Percentiles rank a stretch among this genome's conserved stretches.
These are phyloP conservation scores for Brettanomyces naardenensis DNA, from an alignment of 805 yeast genomes.

Conservation along the genomic window DNA sequence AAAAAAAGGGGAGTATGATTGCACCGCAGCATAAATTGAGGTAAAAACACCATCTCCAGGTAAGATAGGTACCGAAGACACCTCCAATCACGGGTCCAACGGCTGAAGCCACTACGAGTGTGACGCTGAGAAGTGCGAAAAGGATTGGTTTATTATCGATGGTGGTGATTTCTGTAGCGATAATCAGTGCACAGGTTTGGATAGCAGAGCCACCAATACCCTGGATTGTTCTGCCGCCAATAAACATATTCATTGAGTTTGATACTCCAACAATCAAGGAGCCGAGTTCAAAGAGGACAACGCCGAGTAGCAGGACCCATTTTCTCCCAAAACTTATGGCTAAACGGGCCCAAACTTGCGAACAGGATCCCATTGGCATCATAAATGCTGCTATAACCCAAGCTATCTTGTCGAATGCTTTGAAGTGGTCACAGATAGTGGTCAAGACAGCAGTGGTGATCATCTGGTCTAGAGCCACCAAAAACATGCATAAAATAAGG, in stretches of 20 bases:
- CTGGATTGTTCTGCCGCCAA: constrained; percentile 63
- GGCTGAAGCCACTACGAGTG: constrained; percentile 43
- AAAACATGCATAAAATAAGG: constrained; percentile 13
- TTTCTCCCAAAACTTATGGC: constrained; percentile 53
- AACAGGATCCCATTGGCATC: constrained; percentile 43
- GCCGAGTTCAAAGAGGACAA: constrained; percentile 52
- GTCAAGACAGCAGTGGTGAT: constrained; percentile 45
- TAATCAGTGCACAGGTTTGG: constrained; percentile 46
- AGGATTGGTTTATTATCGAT: constrained; percentile 31
- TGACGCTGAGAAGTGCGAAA: constrained; percentile 31
- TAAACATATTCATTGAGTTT: constrained; percentile 46
- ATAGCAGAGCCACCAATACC: constrained; percentile 75
- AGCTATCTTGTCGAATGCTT: constrained; percentile 42
- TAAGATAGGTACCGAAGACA: constrained; percentile 42
- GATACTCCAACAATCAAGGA: constrained; percentile 53
- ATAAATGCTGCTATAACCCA: constrained; percentile 53
- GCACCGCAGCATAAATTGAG: constrained; percentile 63
- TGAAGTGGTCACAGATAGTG: constrained; percentile 40
- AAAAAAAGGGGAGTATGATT: constrained; percentile 29
- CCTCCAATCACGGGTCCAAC: constrained; percentile 65
- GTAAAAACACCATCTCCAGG: constrained; percentile 77
- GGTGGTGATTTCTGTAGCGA: constrained; percentile 50
- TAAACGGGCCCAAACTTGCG: constrained; percentile 51
- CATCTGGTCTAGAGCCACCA: constrained; percentile 49
- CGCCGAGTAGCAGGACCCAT: constrained; percentile 36